Evolutionary conservation across 2,329 filamentous ascomycete species (phyloP), one percentile per base, ranked within the genome.

Genomic region (Nigrograna mackinnonii): DNA sequence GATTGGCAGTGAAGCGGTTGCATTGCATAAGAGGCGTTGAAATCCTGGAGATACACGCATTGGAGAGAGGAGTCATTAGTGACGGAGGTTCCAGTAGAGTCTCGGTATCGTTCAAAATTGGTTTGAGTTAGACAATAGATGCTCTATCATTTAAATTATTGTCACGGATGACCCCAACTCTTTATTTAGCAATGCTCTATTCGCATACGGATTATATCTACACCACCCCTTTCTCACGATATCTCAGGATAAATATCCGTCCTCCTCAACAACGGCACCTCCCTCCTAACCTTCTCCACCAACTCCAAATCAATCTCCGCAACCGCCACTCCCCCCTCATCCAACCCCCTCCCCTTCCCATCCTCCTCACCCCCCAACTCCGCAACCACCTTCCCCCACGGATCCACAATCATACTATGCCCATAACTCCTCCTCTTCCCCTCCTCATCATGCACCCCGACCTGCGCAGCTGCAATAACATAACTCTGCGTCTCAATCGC

Each of bases 401-500:
- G 91, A 64, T 89, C 86, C 19, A 96, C 78, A 35, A 95, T 86
- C 73, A 95, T 83, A 55, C 87, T 89, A 64, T 89, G 86, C 0
- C 92, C 92, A 70, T 94, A 96, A 68, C 89, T 95, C 20, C 80
- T 79, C 44, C 92, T 77, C 68, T 84, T 89, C 12, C 58, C 60
- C 36, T 60, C 55, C 48, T 83, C 81, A 55, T 90, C 91, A 62
- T 86, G 90, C 26, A 74, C 67, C 1, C 91, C 91, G 5, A 60
- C 56, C 68, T 96, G 91, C 28, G 91, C 92, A 1, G 91, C 85
- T 7, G 91, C 92, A 47, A 96, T 74, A 2, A 96, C 85, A 74
- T 89, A 97, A 41, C 84, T 83, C 70, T 96, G 88, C 14, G 86
- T 90, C 75, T 96, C 92, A 46, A 96, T 89, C 7, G 92, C 92